Percentiles rank a stretch among this genome's conserved stretches.
Evolutionary conservation across 441 rosid genomes (phyloP).

Genomic region (Sinapis alba): DNA sequence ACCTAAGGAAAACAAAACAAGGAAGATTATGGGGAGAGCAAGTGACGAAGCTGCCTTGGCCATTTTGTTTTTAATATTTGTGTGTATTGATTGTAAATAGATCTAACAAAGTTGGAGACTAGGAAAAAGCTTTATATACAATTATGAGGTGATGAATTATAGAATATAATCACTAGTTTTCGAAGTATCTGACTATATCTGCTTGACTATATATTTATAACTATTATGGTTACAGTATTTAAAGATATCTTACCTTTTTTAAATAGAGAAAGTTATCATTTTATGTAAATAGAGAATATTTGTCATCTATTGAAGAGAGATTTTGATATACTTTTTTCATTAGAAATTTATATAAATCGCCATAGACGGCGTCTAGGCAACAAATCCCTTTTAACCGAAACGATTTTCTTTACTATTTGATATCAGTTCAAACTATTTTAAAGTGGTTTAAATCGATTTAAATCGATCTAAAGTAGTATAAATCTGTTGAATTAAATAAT

Average conservation of each 20-base stretch:
- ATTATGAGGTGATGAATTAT: not conserved
- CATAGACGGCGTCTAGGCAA: not conserved
- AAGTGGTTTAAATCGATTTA: not conserved
- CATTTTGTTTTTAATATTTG: not conserved
- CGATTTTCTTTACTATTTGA: not conserved
- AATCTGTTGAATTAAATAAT: not conserved
- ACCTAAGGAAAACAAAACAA: constrained; percentile 6
- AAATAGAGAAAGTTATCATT: not conserved
- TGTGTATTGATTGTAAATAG: not conserved
- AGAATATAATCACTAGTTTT: not conserved
- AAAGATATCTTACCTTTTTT: not conserved
- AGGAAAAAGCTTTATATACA: not conserved
- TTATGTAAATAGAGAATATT: not conserved
- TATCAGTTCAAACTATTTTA: not conserved
- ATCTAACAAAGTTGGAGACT: not conserved
- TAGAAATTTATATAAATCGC: not conserved
- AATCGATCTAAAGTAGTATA: not conserved
- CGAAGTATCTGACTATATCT: not conserved
- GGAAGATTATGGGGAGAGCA: not conserved
- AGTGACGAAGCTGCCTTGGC: not conserved
- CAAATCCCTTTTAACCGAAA: not conserved
- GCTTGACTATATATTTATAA: not conserved
- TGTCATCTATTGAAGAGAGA: not conserved
- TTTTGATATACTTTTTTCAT: not conserved
- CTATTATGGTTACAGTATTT: not conserved